Percentiles rank a stretch among this genome's conserved stretches.
Evolutionary conservation across 805 yeast species (phyloP).

Genomic region (Lipomyces yamadae): DNA sequence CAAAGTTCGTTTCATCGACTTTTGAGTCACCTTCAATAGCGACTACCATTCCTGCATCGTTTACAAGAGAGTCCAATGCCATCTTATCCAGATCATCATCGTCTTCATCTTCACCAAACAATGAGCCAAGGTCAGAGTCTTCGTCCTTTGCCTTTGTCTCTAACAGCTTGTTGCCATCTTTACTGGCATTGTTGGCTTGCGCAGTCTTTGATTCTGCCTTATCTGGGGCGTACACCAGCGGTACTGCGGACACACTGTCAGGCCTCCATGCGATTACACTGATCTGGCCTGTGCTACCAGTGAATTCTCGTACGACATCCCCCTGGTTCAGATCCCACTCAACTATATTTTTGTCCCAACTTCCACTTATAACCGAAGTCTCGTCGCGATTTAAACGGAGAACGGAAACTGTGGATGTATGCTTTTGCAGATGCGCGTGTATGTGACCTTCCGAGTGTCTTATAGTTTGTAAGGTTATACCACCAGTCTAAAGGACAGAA

Average conservation of each 20-base stretch:
- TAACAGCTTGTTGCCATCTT: background rate
- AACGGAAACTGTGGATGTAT: constrained; percentile 75
- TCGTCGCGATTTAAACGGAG: constrained; percentile 67
- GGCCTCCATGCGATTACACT: constrained; percentile 68
- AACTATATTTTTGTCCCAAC: constrained; percentile 83
- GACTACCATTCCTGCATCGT: background rate
- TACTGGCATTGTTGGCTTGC: background rate
- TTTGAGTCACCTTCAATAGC: background rate
- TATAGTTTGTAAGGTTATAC: constrained; percentile 81
- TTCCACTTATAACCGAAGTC: constrained; percentile 71
- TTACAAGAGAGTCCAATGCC: background rate
- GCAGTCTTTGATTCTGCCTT: background rate
- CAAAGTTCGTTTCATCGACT: background rate
- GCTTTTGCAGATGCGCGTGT: constrained; percentile 75
- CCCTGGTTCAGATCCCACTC: constrained; percentile 91
- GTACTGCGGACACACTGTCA: constrained; percentile 13
- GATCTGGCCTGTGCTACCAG: constrained; percentile 74
- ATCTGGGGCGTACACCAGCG: background rate
- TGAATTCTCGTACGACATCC: constrained; percentile 52
- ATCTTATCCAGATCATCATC: constrained; percentile 38
- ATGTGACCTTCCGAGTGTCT: constrained; percentile 81
- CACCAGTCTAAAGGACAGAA: constrained; percentile 64
- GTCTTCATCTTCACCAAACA: constrained; percentile 64
- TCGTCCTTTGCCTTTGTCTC: background rate
- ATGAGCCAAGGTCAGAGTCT: constrained; percentile 51